Evolutionary conservation across 2,329 filamentous ascomycete species (phyloP).

Genomic region (Pseudopithomyces chartarum): DNA sequence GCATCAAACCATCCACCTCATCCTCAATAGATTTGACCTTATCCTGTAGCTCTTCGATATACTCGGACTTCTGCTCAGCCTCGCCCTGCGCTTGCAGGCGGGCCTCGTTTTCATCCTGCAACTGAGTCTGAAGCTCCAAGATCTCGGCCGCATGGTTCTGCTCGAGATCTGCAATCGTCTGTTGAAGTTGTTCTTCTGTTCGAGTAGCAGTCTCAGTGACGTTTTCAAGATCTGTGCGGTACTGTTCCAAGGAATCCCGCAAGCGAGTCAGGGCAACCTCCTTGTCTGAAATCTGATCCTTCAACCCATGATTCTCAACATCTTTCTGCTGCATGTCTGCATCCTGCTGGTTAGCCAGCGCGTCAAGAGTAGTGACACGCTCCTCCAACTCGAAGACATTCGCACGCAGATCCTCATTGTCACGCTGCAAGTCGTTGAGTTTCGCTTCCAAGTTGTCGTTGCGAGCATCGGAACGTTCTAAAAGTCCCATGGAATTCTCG

Average conservation of each 20-base stretch:
- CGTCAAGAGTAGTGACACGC: conserved; percentile 27
- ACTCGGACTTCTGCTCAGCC: conserved; percentile 43
- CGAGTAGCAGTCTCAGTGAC: conserved; percentile 44
- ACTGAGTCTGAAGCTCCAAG: conserved; percentile 42
- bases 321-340: conserved; percentile 37
- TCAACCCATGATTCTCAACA: conserved; percentile 32
- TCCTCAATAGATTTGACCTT: conserved; percentile 44
- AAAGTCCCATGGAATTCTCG: conserved; percentile 33
- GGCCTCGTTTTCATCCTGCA: conserved; percentile 43
- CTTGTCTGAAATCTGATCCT: conserved; percentile 38
- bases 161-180: conserved; percentile 45
- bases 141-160: conserved; percentile 44
- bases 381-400: conserved; percentile 46
- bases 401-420: conserved; percentile 42
- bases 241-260: conserved; percentile 45
- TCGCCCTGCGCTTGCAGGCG: conserved; percentile 47
- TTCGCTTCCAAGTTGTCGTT: conserved; percentile 44
- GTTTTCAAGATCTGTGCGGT: conserved; percentile 45
- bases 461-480: conserved; percentile 39
- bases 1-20: conserved; percentile 39
- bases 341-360: conserved; percentile 41
- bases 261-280: conserved; percentile 44
- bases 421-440: conserved; percentile 40
- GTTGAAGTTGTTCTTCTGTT: conserved; percentile 48
- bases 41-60: conserved; percentile 47